Percentiles rank a stretch among this genome's conserved stretches.
Evolutionary conservation across 768 basidiomycete species (phyloP).

Genomic region (Hypsizygus marmoreus): DNA sequence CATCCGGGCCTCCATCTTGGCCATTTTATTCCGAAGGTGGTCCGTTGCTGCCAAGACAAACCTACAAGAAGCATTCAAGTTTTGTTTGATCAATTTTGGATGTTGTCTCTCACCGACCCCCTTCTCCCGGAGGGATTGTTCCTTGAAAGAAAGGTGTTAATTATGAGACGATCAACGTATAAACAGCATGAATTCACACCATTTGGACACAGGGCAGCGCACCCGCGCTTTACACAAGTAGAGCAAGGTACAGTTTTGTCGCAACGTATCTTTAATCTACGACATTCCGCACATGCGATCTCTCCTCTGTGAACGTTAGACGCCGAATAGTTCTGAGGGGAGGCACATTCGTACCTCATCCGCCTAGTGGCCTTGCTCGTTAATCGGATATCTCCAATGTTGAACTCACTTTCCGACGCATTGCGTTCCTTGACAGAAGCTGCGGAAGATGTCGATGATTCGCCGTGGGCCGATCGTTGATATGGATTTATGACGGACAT

Average conservation of each 20-base stretch:
- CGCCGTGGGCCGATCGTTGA: slow-evolving; percentile 2
- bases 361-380: slow-evolving; percentile 39
- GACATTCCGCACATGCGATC: slow-evolving; percentile 47
- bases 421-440: neutral
- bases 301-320: slow-evolving; percentile 31
- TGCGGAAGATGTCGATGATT: neutral
- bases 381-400: neutral
- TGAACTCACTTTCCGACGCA: neutral
- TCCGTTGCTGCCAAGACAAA: slow-evolving; percentile 56
- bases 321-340: neutral
- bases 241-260: slow-evolving; percentile 44
- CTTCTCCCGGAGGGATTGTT: slow-evolving; percentile 56
- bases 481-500: slow-evolving; percentile 7
- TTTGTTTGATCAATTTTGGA: neutral
- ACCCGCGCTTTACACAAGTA: slow-evolving; percentile 55
- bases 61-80: slow-evolving; percentile 23
- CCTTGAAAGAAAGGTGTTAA: no score
- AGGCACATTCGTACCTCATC: slow-evolving; percentile 30
- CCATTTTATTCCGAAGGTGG: slow-evolving; percentile 49
- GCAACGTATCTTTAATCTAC: slow-evolving; percentile 44
- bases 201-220: slow-evolving; percentile 52
- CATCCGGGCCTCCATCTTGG: slow-evolving; percentile 50
- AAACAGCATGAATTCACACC: slow-evolving; percentile 36
- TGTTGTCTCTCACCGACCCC: slow-evolving; percentile 42
- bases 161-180: no score